A percentile compares a stretch with the other conserved stretches of the same genome.
Conservation (phyloP, 2,329 filamentous ascomycete genomes). For the Aureobasidium mangrovei region DNA sequence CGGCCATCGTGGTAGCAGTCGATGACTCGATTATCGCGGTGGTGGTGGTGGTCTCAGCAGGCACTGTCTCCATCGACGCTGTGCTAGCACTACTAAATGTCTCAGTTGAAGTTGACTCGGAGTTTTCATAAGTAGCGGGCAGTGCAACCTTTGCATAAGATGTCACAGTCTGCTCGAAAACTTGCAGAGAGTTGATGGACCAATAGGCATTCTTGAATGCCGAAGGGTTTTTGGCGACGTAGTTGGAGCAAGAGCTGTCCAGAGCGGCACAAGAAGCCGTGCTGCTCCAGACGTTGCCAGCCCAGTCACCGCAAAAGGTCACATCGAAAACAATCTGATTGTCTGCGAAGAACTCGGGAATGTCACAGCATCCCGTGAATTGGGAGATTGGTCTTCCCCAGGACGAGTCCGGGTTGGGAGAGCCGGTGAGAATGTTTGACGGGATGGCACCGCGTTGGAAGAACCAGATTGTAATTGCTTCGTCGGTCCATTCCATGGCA, state of each 20-base stretch:
- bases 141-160: slow-evolving; percentile 10
- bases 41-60: slow-evolving; percentile 11
- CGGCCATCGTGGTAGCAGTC: neutral
- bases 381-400: slow-evolving; percentile 59
- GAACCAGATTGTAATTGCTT: slow-evolving; percentile 28
- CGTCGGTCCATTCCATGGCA: slow-evolving; percentile 26
- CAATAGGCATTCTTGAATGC: slow-evolving; percentile 34
- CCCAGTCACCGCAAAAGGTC: slow-evolving; percentile 35
- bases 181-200: slow-evolving; percentile 32
- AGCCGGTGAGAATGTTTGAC: slow-evolving; percentile 33
- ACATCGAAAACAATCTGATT: slow-evolving; percentile 41
- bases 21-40: slow-evolving; percentile 7
- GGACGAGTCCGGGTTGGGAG: slow-evolving; percentile 47
- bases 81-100: slow-evolving; percentile 14
- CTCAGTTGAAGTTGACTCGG: slow-evolving; percentile 7
- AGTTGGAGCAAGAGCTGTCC: slow-evolving; percentile 24
- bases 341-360: slow-evolving; percentile 55
- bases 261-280: slow-evolving; percentile 35
- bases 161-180: slow-evolving; percentile 23
- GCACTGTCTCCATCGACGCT: slow-evolving; percentile 4
- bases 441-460: slow-evolving; percentile 30
- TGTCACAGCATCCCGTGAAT: slow-evolving; percentile 56
- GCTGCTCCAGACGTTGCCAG: slow-evolving; percentile 30
- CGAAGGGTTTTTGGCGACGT: slow-evolving; percentile 27
- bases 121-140: neutral